These are phyloP conservation scores for Gynostemma pentaphyllum DNA, from an alignment of 306 rosid genomes.

Conservation along the genomic window DNA sequence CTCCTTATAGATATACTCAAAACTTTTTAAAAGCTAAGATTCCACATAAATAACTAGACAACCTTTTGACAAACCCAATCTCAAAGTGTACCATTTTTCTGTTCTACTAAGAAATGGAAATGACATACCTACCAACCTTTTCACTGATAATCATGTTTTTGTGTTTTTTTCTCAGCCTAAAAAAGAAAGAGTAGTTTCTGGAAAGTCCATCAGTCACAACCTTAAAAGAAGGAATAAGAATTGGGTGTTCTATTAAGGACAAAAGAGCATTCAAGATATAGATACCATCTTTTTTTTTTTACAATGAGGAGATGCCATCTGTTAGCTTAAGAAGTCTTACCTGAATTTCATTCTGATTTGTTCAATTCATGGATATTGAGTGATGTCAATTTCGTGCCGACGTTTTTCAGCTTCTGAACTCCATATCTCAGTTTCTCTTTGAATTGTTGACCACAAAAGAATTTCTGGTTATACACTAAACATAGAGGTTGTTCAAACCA, in stretches of 20 bases:
- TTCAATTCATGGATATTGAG: background rate
- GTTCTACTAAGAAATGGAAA: background rate
- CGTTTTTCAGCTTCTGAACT: background rate
- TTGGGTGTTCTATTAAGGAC: background rate
- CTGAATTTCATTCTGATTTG: slow-evolving; percentile 3
- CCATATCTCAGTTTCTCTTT: background rate
- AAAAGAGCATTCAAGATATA: slow-evolving; percentile 2
- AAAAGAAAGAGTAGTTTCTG: slow-evolving; percentile 1
- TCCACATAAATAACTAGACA: background rate
- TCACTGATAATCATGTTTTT: background rate
- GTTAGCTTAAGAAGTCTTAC: slow-evolving; percentile 9
- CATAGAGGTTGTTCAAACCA: background rate
- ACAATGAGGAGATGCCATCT: no score
- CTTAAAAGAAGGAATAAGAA: background rate
- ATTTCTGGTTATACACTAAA: background rate
- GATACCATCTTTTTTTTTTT: no score
- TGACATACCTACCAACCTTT: slow-evolving; percentile 1
- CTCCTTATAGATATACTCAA: slow-evolving; percentile 1
- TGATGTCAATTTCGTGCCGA: background rate
- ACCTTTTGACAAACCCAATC: slow-evolving; percentile 4
- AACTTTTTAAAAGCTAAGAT: slow-evolving; percentile 8
- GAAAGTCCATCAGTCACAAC: background rate
- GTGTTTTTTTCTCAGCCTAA: background rate
- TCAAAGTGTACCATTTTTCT: background rate
- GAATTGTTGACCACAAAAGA: background rate